Evolutionary conservation across 371 early-diverging fungal genomes (phyloP), one percentile per base, ranked within the genome.

Genomic region (Blastocladiella emersonii): DNA sequence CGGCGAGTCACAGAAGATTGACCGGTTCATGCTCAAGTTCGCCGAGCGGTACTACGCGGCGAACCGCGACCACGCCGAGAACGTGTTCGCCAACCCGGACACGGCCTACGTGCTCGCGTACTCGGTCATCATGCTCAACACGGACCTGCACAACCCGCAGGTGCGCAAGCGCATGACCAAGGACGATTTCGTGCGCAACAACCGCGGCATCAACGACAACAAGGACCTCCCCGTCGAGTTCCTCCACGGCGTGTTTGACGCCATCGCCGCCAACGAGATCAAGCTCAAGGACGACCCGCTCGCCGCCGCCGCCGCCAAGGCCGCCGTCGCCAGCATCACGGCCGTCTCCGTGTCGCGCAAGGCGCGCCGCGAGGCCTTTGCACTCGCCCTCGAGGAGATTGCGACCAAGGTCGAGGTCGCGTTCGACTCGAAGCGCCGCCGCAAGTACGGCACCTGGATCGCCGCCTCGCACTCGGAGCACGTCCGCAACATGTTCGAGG

Each of bases 1-100:
- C 3, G 98, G 98, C 39, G 99, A 99, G 74, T 84, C 91, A n/a
- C 97, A 96, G 74, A 92, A 95, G 74, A 98, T 98, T 70, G 97
- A 99, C 72, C 81, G 99, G 32, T 92, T 95, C 65, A 93, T 99
- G 89, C 79, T 89, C 10, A 95, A 93, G 71, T 99, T 97, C 80
- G 95, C 95, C 41, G 91, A 93, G 70, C 80, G 91, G 35, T 99
- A 88, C 69, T 73, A 88, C 13, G 83, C 85, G 64, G 82, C 84
- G 55, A 94, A 94, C 68, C 86, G 88, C 0, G 72, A 80, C 37
- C 72, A 64, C 13, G 78, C 78, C 62, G 39, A 35, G 21, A 67
- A 65, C 43, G 74, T 67, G 0, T 88, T 87, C 74, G 81, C 87
- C 51, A 89, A 86, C 67, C 91, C 92, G n/a, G 92, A 95, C 68